phyloP scores from a whole-genome alignment of 2,329 filamentous ascomycete species.

The Talaromyces verruculosus region DNA sequence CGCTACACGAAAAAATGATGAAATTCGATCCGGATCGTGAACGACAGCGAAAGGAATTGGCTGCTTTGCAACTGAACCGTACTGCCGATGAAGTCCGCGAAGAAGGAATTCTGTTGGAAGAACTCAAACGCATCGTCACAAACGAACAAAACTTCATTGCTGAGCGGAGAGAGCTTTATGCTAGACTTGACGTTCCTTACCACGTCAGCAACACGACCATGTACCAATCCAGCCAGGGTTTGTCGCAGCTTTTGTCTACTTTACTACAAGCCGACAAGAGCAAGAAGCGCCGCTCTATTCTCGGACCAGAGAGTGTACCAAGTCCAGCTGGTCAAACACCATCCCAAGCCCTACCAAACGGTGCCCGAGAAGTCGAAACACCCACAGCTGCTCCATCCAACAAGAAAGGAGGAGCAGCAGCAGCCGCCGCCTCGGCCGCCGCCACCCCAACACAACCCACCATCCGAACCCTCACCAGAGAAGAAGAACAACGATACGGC shows the following conservation, averaged over 20 bases:
- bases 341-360: constrained; percentile 36
- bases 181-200: constrained; percentile 78
- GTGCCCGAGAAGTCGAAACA: constrained; percentile 40
- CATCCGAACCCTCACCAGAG: constrained; percentile 68
- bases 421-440: constrained; percentile 42
- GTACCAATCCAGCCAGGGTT: constrained; percentile 77
- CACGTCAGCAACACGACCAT: constrained; percentile 67
- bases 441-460: constrained; percentile 48
- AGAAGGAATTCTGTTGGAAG: constrained; percentile 83
- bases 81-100: constrained; percentile 86
- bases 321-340: constrained; percentile 57
- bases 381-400: constrained; percentile 32
- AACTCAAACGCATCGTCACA: constrained; percentile 87
- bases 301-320: constrained; percentile 58
- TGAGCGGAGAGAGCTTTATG: constrained; percentile 83
- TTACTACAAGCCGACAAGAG: constrained; percentile 80
- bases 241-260: constrained; percentile 77
- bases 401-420: constrained; percentile 32
- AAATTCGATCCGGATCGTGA: constrained; percentile 84
- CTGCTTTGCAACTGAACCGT: constrained; percentile 73
- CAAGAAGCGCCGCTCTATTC: constrained; percentile 78
- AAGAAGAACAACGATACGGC: constrained; percentile 78
- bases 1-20: constrained; percentile 77
- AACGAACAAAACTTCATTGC: constrained; percentile 83
- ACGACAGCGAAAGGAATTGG: constrained; percentile 77